Conservation (phyloP, 2,329 filamentous ascomycete species). For the Ophiosphaerella herpotricha region DNA sequence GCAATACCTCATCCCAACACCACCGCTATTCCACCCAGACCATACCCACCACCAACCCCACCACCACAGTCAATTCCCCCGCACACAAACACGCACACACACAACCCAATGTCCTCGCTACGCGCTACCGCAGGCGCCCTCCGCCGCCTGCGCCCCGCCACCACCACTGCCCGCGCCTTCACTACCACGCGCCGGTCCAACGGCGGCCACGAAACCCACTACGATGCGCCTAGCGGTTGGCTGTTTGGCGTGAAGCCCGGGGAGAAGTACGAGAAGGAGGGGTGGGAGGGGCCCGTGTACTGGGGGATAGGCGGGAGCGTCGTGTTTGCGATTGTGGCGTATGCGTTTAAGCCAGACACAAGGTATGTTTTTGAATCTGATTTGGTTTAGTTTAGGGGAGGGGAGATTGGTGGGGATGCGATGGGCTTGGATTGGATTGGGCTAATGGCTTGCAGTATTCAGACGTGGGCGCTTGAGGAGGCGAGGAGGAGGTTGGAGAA, state of each 20-base stretch:
- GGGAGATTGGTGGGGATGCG: neutral
- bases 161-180: conserved; percentile 24
- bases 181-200: conserved; percentile 18
- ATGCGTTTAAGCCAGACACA: conserved; percentile 97
- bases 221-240: conserved; percentile 89
- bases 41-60: neutral
- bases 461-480: conserved; percentile 98
- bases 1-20: conserved; percentile 6
- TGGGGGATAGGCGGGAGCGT: conserved; percentile 84
- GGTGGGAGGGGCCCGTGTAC: conserved; percentile 88
- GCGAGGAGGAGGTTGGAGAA: conserved; percentile 92
- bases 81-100: conserved; percentile 1
- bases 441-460: conserved; percentile 68
- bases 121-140: conserved; percentile 29
- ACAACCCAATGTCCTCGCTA: conserved; percentile 28
- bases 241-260: conserved; percentile 92
- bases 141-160: conserved; percentile 9
- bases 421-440: neutral
- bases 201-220: conserved; percentile 70
- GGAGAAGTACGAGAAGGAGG: conserved; percentile 94
- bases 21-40: conserved; percentile 1
- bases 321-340: conserved; percentile 73
- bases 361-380: conserved; percentile 69
- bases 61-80: conserved; percentile 1
- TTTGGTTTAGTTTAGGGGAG: neutral